Conservation (phyloP, 2,329 filamentous ascomycete species). For the Ophiosphaerella narmari region DNA sequence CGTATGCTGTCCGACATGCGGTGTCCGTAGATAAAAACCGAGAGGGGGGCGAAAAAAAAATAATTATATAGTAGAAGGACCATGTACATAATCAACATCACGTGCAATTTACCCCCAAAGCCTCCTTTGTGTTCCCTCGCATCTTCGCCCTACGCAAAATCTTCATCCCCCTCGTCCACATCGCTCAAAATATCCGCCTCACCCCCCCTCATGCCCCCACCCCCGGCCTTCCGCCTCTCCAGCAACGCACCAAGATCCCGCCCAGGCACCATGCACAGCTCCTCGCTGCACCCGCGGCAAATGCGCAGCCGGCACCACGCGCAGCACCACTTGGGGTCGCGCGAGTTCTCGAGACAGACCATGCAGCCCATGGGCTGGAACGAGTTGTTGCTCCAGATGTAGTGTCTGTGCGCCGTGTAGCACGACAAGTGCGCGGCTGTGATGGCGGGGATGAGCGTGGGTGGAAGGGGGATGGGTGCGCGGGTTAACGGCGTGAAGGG, state of each 20-base stretch:
- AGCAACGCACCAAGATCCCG: slow-evolving; percentile 24
- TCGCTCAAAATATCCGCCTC: slow-evolving; percentile 1
- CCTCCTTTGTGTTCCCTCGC: no score
- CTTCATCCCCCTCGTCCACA: background rate
- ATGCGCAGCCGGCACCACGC: slow-evolving; percentile 45
- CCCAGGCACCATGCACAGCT: slow-evolving; percentile 23
- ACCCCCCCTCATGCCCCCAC: slow-evolving; percentile 3
- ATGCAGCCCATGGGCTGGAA: slow-evolving; percentile 44
- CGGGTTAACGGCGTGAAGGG: slow-evolving; percentile 31
- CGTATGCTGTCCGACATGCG: no score
- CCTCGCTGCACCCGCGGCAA: slow-evolving; percentile 35
- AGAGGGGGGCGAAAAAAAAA: no score
- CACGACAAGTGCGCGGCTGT: slow-evolving; percentile 35
- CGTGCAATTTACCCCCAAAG: no score
- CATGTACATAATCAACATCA: no score
- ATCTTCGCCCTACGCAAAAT: slow-evolving; percentile 5
- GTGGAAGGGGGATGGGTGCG: slow-evolving; percentile 14
- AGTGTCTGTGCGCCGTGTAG: slow-evolving; percentile 36
- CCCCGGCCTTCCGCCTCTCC: slow-evolving; percentile 7
- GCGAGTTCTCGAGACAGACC: slow-evolving; percentile 35
- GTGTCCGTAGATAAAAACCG: no score
- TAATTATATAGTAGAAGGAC: no score
- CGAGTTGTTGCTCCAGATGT: slow-evolving; percentile 35
- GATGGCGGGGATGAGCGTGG: slow-evolving; percentile 33
- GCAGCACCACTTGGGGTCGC: slow-evolving; percentile 39